These are phyloP conservation scores for Trypanosoma mega DNA, from an alignment of 208 protist species.

Conservation along the genomic window DNA sequence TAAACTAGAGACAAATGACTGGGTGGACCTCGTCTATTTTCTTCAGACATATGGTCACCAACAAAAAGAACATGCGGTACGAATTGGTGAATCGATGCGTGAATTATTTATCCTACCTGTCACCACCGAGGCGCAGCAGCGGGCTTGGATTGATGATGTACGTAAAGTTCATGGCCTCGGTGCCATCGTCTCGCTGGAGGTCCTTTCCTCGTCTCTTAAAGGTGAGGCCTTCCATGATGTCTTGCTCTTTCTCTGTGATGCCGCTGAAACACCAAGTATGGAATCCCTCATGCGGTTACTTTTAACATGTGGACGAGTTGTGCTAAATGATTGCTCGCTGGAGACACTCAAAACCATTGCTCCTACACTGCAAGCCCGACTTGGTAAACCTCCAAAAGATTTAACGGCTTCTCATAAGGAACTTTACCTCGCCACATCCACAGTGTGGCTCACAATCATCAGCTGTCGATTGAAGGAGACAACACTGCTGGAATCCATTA, in stretches of 20 bases:
- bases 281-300: constrained; percentile 67
- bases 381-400: constrained; percentile 84
- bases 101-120: constrained; percentile 53
- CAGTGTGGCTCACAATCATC: constrained; percentile 89
- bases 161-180: constrained; percentile 54
- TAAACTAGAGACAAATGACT: constrained; percentile 60
- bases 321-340: constrained; percentile 59
- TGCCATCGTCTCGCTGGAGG: constrained; percentile 57
- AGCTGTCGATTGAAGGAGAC: constrained; percentile 85
- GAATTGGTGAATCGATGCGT: constrained; percentile 56
- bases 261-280: constrained; percentile 63
- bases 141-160: constrained; percentile 61
- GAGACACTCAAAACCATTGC: constrained; percentile 58
- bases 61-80: constrained; percentile 51
- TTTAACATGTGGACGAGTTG: constrained; percentile 65
- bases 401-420: constrained; percentile 74
- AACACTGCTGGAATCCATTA: constrained; percentile 74
- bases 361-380: constrained; percentile 61
- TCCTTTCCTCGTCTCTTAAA: constrained; percentile 57
- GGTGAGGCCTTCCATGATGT: constrained; percentile 47
- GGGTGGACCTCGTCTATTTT: constrained; percentile 81
- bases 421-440: constrained; percentile 84
- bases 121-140: constrained; percentile 53
- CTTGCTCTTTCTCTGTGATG: constrained; percentile 70
- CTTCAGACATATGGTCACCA: constrained; percentile 60